Percentiles rank a stretch among this genome's conserved stretches.
These are phyloP conservation scores for Yarrowia sp. DNA, from an alignment of 805 yeast species.

Conservation along the genomic window DNA sequence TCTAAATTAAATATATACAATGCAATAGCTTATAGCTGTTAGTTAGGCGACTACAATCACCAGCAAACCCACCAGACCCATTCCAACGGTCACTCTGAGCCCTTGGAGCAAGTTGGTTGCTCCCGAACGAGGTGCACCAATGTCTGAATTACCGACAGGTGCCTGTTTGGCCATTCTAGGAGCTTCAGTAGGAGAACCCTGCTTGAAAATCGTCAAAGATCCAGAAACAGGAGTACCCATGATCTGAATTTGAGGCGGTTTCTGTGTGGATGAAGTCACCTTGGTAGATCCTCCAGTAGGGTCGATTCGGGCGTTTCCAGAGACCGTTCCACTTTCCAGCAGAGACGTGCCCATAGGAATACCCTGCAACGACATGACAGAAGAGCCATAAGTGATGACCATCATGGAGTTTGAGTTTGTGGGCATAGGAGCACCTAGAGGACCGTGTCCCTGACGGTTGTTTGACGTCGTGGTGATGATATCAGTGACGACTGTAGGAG, in stretches of 20 bases:
- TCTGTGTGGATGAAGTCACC: background rate
- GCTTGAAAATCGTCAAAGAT: slow-evolving; percentile 6
- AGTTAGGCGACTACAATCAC: background rate
- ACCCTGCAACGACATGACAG: slow-evolving; percentile 14
- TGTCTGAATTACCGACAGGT: background rate
- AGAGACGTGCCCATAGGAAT: background rate
- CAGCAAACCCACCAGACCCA: background rate
- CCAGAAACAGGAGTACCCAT: slow-evolving; percentile 8
- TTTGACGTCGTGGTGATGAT: slow-evolving; percentile 1
- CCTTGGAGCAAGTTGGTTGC: background rate
- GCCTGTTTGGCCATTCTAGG: background rate
- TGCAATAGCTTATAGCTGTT: background rate
- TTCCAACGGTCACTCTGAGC: background rate
- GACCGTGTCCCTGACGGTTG: background rate
- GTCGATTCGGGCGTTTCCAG: slow-evolving; percentile 19
- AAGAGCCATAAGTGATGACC: background rate
- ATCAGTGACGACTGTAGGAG: background rate
- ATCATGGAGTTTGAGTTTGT: background rate
- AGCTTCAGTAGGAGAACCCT: background rate
- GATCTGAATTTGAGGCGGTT: slow-evolving; percentile 14
- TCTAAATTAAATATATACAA: background rate
- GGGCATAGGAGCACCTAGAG: background rate
- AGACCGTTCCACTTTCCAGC: background rate
- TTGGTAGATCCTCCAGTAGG: slow-evolving; percentile 13
- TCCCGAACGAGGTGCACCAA: slow-evolving; percentile 10